Percentiles rank a stretch among this genome's conserved stretches.
These are phyloP conservation scores for Azolla pinnata DNA, from an alignment of 75 land plant species.

Conservation along the genomic window DNA sequence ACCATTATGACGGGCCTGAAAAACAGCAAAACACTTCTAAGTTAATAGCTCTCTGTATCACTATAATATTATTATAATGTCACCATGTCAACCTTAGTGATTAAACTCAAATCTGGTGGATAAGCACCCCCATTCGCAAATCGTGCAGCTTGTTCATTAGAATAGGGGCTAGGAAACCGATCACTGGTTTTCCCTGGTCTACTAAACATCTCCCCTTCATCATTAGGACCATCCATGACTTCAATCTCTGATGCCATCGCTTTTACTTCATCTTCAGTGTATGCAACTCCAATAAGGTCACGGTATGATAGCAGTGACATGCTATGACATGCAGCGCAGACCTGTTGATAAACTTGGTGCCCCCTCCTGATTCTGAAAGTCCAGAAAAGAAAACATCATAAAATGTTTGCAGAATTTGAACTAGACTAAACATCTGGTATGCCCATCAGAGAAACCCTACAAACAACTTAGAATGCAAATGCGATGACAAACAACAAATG, in stretches of 20 bases:
- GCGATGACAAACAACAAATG: no score
- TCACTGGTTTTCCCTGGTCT: constrained; percentile 96
- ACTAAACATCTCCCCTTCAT: constrained; percentile 95
- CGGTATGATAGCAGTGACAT: constrained; percentile 84
- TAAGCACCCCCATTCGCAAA: constrained; percentile 99
- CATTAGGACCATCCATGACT: constrained; percentile 91
- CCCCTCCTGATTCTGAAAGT: constrained; percentile 93
- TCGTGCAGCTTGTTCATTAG: constrained; percentile 94
- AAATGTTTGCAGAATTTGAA: no score
- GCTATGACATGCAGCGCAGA: constrained; percentile 96
- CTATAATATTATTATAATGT: constrained; percentile 1
- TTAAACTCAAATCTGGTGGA: constrained; percentile 93
- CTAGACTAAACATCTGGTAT: no score
- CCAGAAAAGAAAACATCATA: no score
- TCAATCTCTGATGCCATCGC: constrained; percentile 95
- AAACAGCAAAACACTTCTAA: constrained; percentile 7
- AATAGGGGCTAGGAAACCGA: constrained; percentile 80
- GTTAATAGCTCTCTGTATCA: neutral
- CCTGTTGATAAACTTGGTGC: constrained; percentile 93
- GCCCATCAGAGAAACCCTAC: no score
- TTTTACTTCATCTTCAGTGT: constrained; percentile 90
- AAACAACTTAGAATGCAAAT: no score
- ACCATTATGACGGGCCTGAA: constrained; percentile 90
- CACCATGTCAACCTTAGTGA: constrained; percentile 56
- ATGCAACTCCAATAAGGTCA: constrained; percentile 91